Evolutionary conservation across 805 yeast species (phyloP), one percentile per base, ranked within the genome.

Genomic region (Ogataea neopini): DNA sequence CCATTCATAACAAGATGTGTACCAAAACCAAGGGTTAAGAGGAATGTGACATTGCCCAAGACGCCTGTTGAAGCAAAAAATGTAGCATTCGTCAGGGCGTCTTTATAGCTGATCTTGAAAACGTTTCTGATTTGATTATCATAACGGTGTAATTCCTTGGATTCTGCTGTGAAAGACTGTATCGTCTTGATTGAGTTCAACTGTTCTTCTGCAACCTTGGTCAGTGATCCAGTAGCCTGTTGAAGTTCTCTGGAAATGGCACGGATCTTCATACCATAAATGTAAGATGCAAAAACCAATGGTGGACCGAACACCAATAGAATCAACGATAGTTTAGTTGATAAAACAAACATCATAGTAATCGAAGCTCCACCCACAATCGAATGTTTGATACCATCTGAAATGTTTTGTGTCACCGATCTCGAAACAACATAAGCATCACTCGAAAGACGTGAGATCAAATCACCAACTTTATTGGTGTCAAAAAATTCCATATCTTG

Each of bases 401-500:
- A 85, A 33, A 92, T 76, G 64, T 92, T 91, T 55, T 86, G 91
- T 33, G 97, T 88, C 22, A 92, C 80, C 0, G 96, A 82, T 58
- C 85, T 80, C 4, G 96, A 80, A 14, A 91, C 96, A 39, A 92
- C 88, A 45, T 88, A 89, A 1, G 97, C 89, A 66, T 92, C 98
- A 25, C 88, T 83, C 6, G 95, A 84, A 29, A 91, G 72, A 51
- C 98, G 73, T 7, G 96, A 88, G 33, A 91, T 89, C 60, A 91
- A 72, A 64, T 91, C 98, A 39, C 98, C 98, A 3, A 91, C 95
- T 52, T 91, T 80, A 51, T 94, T 91, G 22, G 84, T 83, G 61
- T 92, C 98, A 59, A 88, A 82, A 61, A 92, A 91, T 56, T 87
- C 86, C 47, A 95, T 86, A 67, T 91, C 98, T 63, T 92, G 97